phyloP scores from a whole-genome alignment of 805 yeast species.

The Metschnikowia koreensis region DNA sequence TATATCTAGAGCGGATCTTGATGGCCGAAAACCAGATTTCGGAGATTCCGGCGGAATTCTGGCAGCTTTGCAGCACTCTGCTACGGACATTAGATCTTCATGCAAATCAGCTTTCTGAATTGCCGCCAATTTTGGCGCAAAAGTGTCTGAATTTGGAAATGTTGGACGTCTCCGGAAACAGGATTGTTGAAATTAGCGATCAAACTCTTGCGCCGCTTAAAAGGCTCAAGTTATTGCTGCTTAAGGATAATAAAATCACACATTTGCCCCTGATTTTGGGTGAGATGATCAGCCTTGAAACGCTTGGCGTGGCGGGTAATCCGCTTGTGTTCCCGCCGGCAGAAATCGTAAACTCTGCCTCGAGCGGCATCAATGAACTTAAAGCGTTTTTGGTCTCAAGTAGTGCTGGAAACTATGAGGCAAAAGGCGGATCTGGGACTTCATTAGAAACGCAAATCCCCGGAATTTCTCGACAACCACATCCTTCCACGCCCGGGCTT shows the following conservation, averaged over 20 bases:
- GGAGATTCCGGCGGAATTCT: constrained; percentile 14
- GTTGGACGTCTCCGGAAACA: constrained; percentile 62
- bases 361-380: constrained; percentile 46
- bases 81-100: constrained; percentile 61
- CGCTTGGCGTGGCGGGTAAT: constrained; percentile 61
- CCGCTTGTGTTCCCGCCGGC: constrained; percentile 53
- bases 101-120: constrained; percentile 50
- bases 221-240: constrained; percentile 55
- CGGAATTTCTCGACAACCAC: not conserved
- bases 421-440: not conserved
- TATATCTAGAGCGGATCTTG: constrained; percentile 13
- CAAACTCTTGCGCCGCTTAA: constrained; percentile 38
- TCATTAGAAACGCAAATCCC: not conserved
- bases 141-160: constrained; percentile 51
- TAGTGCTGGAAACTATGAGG: constrained; percentile 16
- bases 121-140: constrained; percentile 47
- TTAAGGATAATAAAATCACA: constrained; percentile 57
- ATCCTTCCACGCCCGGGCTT: constrained; percentile 17
- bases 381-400: constrained; percentile 40
- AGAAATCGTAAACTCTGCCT: constrained; percentile 32
- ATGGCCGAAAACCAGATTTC: constrained; percentile 9
- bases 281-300: constrained; percentile 49
- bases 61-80: constrained; percentile 9
- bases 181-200: constrained; percentile 48
- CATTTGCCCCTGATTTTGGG: constrained; percentile 53